Base-by-base conservation (phyloP, 2,329 filamentous ascomycete species). In the Ophiognomonia clavigignenti-juglandacearum region DNA sequence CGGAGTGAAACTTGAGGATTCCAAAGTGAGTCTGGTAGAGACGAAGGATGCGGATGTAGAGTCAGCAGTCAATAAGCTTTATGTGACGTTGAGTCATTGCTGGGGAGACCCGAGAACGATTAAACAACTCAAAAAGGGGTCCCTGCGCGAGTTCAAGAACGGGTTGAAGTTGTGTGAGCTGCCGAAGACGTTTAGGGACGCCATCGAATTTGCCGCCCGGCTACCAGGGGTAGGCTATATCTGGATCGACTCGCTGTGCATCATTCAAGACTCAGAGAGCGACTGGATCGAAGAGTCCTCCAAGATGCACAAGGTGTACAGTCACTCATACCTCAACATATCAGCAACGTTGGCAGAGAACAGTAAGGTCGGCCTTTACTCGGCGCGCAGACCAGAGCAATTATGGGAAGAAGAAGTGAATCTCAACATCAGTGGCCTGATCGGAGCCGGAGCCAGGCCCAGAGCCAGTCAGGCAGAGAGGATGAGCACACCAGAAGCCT, bases 281-380 rank as follows among this genome's bases (percentile, higher is more conserved):
- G 55, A 58, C 34, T 58, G 55, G 55, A 32, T 53, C 6, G 14
- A 22, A 4, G 55, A 58, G 24, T 51, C 54, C 0, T 29, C 24
- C 8, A 19, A 45, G 1, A 57, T 58, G 56, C 37, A 54, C 20
- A 39, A 48, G 4, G 54, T 57, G 2, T 58, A 58, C 31, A 43
- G 43, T 0, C 38, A 57, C 16, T 51, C 54, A 0, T 55, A 44
- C n/a, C 48, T 53, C 47, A 58, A 56, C 19, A 54, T 56, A 18
- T 56, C 53, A 0, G 55, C 56, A 2, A 39, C 49, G 6, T 40
- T 32, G 2, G 50, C 56, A 3, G 27, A 16, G 8, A 38, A 55
- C 20, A 52, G 50, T 31, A 36, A 39, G 7, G 41, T 43, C 2
- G 45, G 52, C 0, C 10, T 55, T 1, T 54, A 50, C 38, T 46